These are phyloP conservation scores for Eimeria falciformis DNA, from an alignment of 169 alveolate genomes.

Conservation along the genomic window DNA sequence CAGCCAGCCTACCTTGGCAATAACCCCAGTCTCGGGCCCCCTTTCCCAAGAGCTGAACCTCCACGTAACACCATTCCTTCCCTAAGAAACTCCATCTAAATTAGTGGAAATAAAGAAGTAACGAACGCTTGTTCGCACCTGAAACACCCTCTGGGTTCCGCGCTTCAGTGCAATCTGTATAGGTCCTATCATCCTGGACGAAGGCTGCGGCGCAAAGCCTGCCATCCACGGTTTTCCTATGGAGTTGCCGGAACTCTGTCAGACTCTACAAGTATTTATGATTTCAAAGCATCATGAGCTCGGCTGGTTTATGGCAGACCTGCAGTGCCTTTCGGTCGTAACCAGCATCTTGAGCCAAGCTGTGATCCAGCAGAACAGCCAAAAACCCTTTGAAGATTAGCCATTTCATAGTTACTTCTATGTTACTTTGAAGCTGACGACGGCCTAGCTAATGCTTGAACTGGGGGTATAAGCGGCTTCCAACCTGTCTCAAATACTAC, in stretches of 20 bases:
- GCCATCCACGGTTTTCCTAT: slow-evolving; percentile 93
- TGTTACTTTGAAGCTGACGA: background rate
- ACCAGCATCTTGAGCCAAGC: slow-evolving; percentile 68
- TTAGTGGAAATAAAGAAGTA: background rate
- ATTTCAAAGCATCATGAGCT: background rate
- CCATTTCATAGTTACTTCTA: background rate
- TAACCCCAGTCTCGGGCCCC: slow-evolving; percentile 94
- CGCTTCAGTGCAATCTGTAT: slow-evolving; percentile 93
- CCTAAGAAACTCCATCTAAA: slow-evolving; percentile 76
- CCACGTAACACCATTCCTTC: slow-evolving; percentile 94
- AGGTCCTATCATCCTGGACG: slow-evolving; percentile 91
- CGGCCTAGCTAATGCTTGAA: too few species aligned
- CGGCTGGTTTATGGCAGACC: background rate
- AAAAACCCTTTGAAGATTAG: background rate
- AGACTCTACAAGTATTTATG: slow-evolving; percentile 82
- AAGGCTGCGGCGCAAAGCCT: slow-evolving; percentile 94
- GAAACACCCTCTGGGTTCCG: slow-evolving; percentile 93
- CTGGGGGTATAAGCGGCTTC: too few species aligned
- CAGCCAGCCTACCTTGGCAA: slow-evolving; percentile 88
- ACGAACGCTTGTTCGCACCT: slow-evolving; percentile 71
- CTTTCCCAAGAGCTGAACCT: slow-evolving; percentile 92
- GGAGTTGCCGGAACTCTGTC: slow-evolving; percentile 93
- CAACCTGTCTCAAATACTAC: too few species aligned
- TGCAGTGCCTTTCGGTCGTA: slow-evolving; percentile 72
- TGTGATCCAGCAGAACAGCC: background rate